A percentile compares a stretch with the other conserved stretches of the same genome.
Conservation (phyloP, 257 asterid species). For the Solanum pinnatisectum region DNA sequence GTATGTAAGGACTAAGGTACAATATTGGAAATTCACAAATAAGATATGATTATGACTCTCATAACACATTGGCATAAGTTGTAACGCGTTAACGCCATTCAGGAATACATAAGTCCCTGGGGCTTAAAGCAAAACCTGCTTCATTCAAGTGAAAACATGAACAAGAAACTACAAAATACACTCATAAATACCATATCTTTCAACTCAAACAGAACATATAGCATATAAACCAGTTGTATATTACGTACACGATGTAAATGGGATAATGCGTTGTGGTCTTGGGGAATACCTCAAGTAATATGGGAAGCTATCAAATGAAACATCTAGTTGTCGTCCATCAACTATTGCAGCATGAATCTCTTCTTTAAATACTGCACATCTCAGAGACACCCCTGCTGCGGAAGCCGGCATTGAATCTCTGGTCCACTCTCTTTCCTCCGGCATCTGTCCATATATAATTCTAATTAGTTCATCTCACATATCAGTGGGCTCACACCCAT, state of each 20-base stretch:
- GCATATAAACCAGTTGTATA: not conserved
- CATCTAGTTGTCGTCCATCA: slow-evolving; percentile 50
- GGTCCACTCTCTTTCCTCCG: slow-evolving; percentile 59
- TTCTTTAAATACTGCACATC: slow-evolving; percentile 52
- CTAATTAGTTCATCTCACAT: slow-evolving; percentile 6
- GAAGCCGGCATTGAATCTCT: slow-evolving; percentile 43
- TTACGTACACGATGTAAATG: not conserved
- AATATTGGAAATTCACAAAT: not conserved
- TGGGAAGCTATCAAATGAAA: slow-evolving; percentile 80
- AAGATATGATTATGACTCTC: not conserved
- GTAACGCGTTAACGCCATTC: not conserved
- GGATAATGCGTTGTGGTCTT: not conserved
- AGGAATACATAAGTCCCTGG: not conserved
- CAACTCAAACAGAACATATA: not conserved
- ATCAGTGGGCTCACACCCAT: not conserved
- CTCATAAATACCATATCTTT: not conserved
- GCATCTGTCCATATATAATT: slow-evolving; percentile 18
- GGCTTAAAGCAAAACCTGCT: not conserved
- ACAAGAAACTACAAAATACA: not conserved
- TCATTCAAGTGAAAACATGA: not conserved
- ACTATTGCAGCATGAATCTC: slow-evolving; percentile 45
- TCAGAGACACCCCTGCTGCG: slow-evolving; percentile 43
- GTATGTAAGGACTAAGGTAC: not conserved
- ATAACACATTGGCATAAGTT: not conserved
- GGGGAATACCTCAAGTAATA: slow-evolving; percentile 62